phyloP scores from a whole-genome alignment of 495 filamentous ascomycete genomes.

The Achaetomiella virescens region DNA sequence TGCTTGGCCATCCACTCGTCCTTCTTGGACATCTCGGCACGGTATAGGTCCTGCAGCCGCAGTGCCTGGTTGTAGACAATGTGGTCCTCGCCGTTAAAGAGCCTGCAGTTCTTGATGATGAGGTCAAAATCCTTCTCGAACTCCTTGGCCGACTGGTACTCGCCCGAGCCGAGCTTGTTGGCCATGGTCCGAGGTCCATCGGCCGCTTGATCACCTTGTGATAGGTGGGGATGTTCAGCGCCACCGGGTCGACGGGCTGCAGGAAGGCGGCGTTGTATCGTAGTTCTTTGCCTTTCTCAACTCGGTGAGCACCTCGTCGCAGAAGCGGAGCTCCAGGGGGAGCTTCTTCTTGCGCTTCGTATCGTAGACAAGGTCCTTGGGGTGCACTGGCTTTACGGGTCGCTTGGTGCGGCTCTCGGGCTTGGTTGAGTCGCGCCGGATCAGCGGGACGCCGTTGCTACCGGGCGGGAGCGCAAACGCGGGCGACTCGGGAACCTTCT shows the following conservation, averaged over 20 bases:
- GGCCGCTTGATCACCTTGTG: conserved; percentile 91
- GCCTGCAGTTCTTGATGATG: conserved; percentile 84
- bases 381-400: conserved; percentile 84
- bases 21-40: conserved; percentile 66
- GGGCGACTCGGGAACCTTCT: conserved; percentile 41
- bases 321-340: conserved; percentile 82
- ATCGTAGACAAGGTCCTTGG: conserved; percentile 79
- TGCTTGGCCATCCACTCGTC: conserved; percentile 69
- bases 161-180: conserved; percentile 68
- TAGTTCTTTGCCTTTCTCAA: conserved; percentile 68
- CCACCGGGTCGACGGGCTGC: conserved; percentile 84
- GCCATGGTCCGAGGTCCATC: conserved; percentile 85
- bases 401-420: conserved; percentile 78
- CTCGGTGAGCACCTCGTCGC: conserved; percentile 73
- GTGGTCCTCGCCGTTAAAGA: conserved; percentile 82
- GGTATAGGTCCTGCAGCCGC: conserved; percentile 64
- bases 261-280: conserved; percentile 61
- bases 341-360: conserved; percentile 87
- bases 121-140: conserved; percentile 75
- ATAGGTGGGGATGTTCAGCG: conserved; percentile 88
- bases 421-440: conserved; percentile 78
- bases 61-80: conserved; percentile 64
- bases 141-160: conserved; percentile 77
- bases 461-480: conserved; percentile 75
- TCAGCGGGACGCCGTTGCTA: conserved; percentile 72